Evolutionary conservation across 1,139 yeast species (phyloP).

Genomic region (Ogataea hybrid): DNA sequence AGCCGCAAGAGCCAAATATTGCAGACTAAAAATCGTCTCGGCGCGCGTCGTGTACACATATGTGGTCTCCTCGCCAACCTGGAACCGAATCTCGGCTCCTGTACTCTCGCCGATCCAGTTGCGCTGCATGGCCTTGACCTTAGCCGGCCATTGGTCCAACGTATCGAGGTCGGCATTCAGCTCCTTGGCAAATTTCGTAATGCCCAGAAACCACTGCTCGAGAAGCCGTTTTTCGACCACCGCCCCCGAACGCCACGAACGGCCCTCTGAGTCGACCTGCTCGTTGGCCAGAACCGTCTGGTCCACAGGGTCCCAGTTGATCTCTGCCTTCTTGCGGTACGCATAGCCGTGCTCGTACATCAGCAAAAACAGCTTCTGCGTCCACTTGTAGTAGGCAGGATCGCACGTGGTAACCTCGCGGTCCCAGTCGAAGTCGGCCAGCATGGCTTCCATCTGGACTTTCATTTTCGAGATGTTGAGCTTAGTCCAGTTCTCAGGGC

Average conservation of each 20-base stretch:
- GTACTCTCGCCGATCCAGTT: slow-evolving; percentile 91
- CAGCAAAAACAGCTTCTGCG: slow-evolving; percentile 79
- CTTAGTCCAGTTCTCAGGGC: slow-evolving; percentile 82
- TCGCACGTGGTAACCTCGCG: slow-evolving; percentile 83
- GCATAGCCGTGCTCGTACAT: slow-evolving; percentile 77
- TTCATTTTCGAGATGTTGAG: slow-evolving; percentile 80
- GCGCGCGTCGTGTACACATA: slow-evolving; percentile 81
- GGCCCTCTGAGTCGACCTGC: slow-evolving; percentile 88
- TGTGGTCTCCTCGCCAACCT: neutral
- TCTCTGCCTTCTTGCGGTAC: slow-evolving; percentile 79
- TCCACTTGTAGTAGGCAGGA: slow-evolving; percentile 88
- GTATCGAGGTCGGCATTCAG: slow-evolving; percentile 59
- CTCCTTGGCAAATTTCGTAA: slow-evolving; percentile 73
- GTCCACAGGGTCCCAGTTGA: slow-evolving; percentile 98
- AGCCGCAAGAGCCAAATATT: slow-evolving; percentile 73
- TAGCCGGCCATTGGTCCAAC: slow-evolving; percentile 78
- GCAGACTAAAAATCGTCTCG: slow-evolving; percentile 81
- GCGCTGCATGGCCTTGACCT: slow-evolving; percentile 85
- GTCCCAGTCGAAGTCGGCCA: slow-evolving; percentile 94
- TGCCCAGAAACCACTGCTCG: slow-evolving; percentile 92
- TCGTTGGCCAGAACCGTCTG: slow-evolving; percentile 94
- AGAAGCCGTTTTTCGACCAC: slow-evolving; percentile 75
- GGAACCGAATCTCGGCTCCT: slow-evolving; percentile 70
- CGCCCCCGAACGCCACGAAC: slow-evolving; percentile 98
- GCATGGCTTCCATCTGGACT: slow-evolving; percentile 70